A percentile compares a stretch with the other conserved stretches of the same genome.
Evolutionary conservation across 495 filamentous ascomycete species (phyloP).

Genomic region (Aspergillus hancockii): DNA sequence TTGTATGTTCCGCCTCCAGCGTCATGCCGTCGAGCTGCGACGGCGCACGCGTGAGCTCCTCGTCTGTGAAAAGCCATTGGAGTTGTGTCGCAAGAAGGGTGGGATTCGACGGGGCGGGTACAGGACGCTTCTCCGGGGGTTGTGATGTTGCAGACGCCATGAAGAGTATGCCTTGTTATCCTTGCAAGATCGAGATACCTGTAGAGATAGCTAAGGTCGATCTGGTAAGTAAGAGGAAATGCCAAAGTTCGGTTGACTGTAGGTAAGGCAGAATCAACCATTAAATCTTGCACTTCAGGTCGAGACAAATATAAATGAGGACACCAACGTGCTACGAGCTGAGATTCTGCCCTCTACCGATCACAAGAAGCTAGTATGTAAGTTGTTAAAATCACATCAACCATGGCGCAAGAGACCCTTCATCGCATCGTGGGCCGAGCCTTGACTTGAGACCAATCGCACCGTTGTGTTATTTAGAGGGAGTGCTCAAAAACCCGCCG

Average conservation of each 20-base stretch:
- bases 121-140: conserved; percentile 38
- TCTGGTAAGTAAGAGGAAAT: not conserved
- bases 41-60: conserved; percentile 78
- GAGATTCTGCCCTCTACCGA: not conserved
- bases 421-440: conserved; percentile 27
- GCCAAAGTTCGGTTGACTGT: not conserved
- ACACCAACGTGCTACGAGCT: not conserved
- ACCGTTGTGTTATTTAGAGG: conserved; percentile 8
- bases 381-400: conserved; percentile 21
- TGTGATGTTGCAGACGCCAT: conserved; percentile 38
- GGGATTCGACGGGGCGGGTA: conserved; percentile 49
- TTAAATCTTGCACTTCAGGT: not conserved
- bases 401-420: conserved; percentile 22
- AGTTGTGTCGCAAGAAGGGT: conserved; percentile 55
- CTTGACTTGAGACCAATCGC: conserved; percentile 9
- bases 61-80: conserved; percentile 90
- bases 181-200: not conserved
- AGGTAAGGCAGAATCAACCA: not conserved
- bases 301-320: not conserved
- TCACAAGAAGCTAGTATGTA: conserved; percentile 2
- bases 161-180: conserved; percentile 1
- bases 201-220: not conserved
- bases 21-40: conserved; percentile 81
- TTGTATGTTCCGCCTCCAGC: conserved; percentile 70
- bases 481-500: not conserved